Conservation (phyloP, 2,329 filamentous ascomycete genomes). For the Cordyceps militaris region DNA sequence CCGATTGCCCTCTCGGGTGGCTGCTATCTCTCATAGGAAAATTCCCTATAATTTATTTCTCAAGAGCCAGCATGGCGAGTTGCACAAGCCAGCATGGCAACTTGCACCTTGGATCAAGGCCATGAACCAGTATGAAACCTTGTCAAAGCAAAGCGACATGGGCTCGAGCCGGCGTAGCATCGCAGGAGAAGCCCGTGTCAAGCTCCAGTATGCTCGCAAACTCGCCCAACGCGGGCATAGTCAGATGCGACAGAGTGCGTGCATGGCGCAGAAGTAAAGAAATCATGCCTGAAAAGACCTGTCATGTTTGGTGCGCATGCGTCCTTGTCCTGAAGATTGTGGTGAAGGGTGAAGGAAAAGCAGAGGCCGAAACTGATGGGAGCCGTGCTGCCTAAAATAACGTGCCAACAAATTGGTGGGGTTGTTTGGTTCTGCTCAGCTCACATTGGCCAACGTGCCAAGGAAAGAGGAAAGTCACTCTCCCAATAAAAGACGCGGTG, state of each 20-base stretch:
- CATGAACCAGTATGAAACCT: background rate
- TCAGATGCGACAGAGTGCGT: background rate
- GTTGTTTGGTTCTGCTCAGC: background rate
- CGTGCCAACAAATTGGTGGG: background rate
- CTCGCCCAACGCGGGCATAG: background rate
- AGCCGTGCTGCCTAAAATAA: no score
- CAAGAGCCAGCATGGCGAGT: no score
- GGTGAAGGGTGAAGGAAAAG: background rate
- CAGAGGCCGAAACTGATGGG: no score
- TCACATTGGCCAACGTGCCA: background rate
- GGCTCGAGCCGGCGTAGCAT: background rate
- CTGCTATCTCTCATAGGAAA: no score
- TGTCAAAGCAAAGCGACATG: background rate
- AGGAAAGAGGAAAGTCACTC: background rate
- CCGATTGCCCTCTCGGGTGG: no score
- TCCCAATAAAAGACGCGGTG: conserved; percentile 6
- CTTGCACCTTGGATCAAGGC: background rate
- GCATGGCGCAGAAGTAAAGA: background rate
- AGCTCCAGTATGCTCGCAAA: background rate
- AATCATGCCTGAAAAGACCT: background rate
- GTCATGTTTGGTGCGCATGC: background rate
- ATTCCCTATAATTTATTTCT: no score
- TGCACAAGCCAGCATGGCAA: background rate
- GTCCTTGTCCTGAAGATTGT: background rate
- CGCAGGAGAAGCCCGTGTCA: no score